These are phyloP conservation scores for Eimeria maxima DNA, from an alignment of 169 alveolate genomes.

Conservation along the genomic window DNA sequence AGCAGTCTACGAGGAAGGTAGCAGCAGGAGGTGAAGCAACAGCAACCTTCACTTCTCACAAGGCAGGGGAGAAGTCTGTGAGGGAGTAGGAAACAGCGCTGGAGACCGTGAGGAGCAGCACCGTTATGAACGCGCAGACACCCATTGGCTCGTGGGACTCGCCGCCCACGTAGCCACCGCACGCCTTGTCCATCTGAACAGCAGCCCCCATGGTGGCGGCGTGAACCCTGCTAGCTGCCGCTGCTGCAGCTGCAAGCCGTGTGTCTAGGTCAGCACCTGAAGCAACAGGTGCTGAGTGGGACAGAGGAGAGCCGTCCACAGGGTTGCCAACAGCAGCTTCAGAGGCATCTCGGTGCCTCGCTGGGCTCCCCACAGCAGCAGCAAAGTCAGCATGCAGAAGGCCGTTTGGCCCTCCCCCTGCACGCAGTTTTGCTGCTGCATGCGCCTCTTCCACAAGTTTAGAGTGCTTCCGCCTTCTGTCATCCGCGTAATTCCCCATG, in stretches of 20 bases:
- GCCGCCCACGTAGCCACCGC: neutral
- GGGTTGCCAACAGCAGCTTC: neutral
- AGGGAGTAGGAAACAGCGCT: conserved; percentile 3
- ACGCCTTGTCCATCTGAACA: neutral
- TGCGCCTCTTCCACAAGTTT: neutral
- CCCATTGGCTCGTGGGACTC: neutral
- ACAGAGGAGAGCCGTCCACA: neutral
- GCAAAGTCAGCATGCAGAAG: neutral
- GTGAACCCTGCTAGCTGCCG: neutral
- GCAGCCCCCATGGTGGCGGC: neutral
- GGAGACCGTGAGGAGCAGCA: conserved; percentile 6
- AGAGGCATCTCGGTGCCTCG: neutral
- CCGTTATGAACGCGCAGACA: conserved; percentile 15
- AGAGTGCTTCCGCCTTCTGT: neutral
- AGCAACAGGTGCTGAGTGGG: neutral
- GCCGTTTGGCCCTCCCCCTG: neutral
- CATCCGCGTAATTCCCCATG: neutral
- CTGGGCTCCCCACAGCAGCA: neutral
- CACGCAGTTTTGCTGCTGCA: conserved; percentile 2
- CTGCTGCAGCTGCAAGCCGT: neutral
- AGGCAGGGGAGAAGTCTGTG: conserved; percentile 29
- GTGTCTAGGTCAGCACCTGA: neutral
- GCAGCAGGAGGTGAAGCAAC: neutral
- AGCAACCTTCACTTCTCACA: neutral
- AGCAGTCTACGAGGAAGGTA: too few relatives aligned